Evolutionary conservation across 352 stramenopile genomes (phyloP).

Genomic region (Phytophthora citricola): DNA sequence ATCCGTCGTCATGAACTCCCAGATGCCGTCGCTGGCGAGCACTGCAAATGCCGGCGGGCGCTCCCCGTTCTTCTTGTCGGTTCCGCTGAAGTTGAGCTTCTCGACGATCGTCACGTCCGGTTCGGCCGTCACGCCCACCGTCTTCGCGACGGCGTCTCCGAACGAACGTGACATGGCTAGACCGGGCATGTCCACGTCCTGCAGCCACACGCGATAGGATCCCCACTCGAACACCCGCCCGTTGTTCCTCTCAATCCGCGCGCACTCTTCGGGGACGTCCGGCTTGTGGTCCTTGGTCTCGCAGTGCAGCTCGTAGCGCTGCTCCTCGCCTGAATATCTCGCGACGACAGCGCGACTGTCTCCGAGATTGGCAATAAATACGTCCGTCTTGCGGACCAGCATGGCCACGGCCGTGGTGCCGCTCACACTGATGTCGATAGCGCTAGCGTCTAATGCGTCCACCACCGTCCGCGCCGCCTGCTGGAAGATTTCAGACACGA

Average conservation of each 20-base stretch:
- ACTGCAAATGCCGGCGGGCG: conserved; percentile 62
- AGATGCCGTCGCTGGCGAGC: conserved; percentile 84
- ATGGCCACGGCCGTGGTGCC: conserved; percentile 76
- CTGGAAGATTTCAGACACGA: conserved; percentile 63
- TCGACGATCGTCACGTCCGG: conserved; percentile 68
- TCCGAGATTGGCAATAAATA: conserved; percentile 80
- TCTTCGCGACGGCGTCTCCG: conserved; percentile 81
- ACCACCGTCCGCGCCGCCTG: conserved; percentile 47
- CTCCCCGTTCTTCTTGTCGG: conserved; percentile 17
- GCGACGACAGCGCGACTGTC: conserved; percentile 77
- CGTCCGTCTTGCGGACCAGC: conserved; percentile 61
- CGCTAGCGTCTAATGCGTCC: conserved; percentile 48
- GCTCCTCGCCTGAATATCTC: conserved; percentile 37
- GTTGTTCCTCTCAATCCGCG: conserved; percentile 72
- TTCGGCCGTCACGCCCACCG: conserved; percentile 76
- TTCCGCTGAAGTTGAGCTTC: conserved; percentile 33
- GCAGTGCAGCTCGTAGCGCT: conserved; percentile 58
- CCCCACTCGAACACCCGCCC: conserved; percentile 87
- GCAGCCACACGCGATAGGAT: conserved; percentile 81
- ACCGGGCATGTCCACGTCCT: conserved; percentile 86
- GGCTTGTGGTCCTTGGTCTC: conserved; percentile 87
- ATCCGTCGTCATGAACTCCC: conserved; percentile 83
- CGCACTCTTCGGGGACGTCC: conserved; percentile 64
- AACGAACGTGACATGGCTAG: conserved; percentile 88
- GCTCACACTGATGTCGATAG: conserved; percentile 80